phyloP scores from a whole-genome alignment of 2,329 filamentous ascomycete species.

The Colletotrichum australisinense region DNA sequence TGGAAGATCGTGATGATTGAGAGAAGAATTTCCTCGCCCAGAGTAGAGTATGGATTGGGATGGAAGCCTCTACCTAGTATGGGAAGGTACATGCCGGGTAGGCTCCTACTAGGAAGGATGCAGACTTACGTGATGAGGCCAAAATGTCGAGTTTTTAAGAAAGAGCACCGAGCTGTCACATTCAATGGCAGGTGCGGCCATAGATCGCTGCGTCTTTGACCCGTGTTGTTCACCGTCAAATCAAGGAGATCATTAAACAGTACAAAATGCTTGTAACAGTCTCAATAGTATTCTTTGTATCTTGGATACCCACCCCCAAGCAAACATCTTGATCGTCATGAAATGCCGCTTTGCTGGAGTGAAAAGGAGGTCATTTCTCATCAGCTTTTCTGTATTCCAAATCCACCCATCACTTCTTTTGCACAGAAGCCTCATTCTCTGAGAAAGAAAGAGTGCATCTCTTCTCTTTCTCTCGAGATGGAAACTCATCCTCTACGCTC shows the following conservation, averaged over 20 bases:
- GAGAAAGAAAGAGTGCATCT: background rate
- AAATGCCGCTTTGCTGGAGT: background rate
- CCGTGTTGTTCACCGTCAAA: background rate
- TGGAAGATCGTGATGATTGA: background rate
- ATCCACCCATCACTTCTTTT: background rate
- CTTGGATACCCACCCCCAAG: background rate
- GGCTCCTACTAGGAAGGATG: background rate
- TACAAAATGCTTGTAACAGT: background rate
- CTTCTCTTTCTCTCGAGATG: background rate
- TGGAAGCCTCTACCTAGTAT: no score
- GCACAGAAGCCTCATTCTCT: background rate
- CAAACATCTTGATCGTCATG: constrained; percentile 1
- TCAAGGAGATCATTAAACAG: background rate
- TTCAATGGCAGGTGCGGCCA: no score
- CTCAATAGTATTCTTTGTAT: background rate
- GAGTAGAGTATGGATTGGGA: background rate
- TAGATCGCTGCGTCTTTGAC: no score
- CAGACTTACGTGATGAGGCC: background rate
- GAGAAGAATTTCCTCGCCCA: background rate
- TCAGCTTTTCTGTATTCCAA: constrained; percentile 24
- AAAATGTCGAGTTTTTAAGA: background rate
- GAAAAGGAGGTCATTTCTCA: constrained; percentile 26
- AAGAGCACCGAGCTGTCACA: background rate
- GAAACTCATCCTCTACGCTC: constrained; percentile 21
- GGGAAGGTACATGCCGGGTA: no score